A percentile compares a stretch with the other conserved stretches of the same genome.
Evolutionary conservation across 768 basidiomycete species (phyloP).

Genomic region (Brasilioporus rufonigricans): DNA sequence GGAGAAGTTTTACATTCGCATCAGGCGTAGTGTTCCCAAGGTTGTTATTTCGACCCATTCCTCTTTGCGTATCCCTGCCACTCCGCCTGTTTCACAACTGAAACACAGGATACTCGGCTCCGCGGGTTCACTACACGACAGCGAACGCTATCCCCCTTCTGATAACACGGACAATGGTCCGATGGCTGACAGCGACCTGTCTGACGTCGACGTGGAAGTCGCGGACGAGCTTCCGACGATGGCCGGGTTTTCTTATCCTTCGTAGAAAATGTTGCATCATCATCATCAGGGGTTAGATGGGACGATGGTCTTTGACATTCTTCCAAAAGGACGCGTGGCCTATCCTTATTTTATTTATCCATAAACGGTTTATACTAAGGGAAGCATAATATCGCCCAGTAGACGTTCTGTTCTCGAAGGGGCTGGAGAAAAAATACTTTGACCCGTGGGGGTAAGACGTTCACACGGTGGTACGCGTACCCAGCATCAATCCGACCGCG

Average conservation of each 20-base stretch:
- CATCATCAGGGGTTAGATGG: slow-evolving; percentile 9
- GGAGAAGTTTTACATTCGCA: slow-evolving; percentile 29
- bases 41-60: slow-evolving; percentile 20
- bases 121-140: slow-evolving; percentile 14
- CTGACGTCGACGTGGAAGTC: slow-evolving; percentile 26
- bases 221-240: slow-evolving; percentile 28
- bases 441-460: neutral
- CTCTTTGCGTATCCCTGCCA: slow-evolving; percentile 13
- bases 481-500: neutral
- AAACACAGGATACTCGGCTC: slow-evolving; percentile 22
- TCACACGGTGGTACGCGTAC: slow-evolving; percentile 27
- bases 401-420: neutral
- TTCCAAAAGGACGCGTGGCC: slow-evolving; percentile 10
- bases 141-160: slow-evolving; percentile 23
- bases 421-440: neutral
- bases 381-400: neutral
- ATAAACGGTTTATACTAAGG: slow-evolving; percentile 5
- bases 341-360: slow-evolving; percentile 37
- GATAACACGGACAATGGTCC: slow-evolving; percentile 19
- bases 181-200: slow-evolving; percentile 24
- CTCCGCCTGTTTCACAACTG: slow-evolving; percentile 21
- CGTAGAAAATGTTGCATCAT: slow-evolving; percentile 13
- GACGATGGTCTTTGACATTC: slow-evolving; percentile 7
- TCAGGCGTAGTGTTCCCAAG: slow-evolving; percentile 16
- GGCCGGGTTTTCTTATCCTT: slow-evolving; percentile 5